Evolutionary conservation across 2,329 filamentous ascomycete species (phyloP).

Genomic region (Ophiostoma novo-ulmi): DNA sequence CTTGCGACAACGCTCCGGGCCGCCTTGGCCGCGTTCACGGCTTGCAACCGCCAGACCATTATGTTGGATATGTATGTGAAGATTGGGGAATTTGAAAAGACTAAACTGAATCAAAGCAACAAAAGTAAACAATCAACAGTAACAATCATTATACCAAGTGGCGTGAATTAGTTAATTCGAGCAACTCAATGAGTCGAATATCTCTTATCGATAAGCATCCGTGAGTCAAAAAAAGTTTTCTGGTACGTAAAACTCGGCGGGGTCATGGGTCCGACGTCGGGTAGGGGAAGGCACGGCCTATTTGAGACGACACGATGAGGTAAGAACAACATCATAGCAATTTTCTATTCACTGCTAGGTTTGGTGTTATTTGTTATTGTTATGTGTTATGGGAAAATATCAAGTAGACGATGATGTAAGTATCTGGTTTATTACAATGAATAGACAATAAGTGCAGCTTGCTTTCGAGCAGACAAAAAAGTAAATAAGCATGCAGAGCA

Average conservation of each 20-base stretch:
- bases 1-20: conserved; percentile 17
- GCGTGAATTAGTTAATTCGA: background rate
- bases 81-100: background rate
- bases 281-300: conserved; percentile 12
- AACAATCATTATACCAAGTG: background rate
- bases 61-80: background rate
- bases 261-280: conserved; percentile 23
- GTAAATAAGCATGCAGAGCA: no score
- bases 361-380: background rate
- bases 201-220: conserved; percentile 23
- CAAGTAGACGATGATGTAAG: background rate
- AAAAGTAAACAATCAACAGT: background rate
- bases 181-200: background rate
- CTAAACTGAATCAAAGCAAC: background rate
- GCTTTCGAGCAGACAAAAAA: no score
- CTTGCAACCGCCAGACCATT: conserved; percentile 22
- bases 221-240: conserved; percentile 23
- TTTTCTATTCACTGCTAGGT: background rate
- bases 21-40: conserved; percentile 22
- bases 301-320: background rate
- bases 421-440: no score
- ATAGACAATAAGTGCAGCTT: no score
- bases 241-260: conserved; percentile 11
- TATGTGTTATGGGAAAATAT: background rate
- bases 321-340: background rate